These are phyloP conservation scores for Wickerhamomyces xylosicus DNA, from an alignment of 805 yeast genomes.

Conservation along the genomic window DNA sequence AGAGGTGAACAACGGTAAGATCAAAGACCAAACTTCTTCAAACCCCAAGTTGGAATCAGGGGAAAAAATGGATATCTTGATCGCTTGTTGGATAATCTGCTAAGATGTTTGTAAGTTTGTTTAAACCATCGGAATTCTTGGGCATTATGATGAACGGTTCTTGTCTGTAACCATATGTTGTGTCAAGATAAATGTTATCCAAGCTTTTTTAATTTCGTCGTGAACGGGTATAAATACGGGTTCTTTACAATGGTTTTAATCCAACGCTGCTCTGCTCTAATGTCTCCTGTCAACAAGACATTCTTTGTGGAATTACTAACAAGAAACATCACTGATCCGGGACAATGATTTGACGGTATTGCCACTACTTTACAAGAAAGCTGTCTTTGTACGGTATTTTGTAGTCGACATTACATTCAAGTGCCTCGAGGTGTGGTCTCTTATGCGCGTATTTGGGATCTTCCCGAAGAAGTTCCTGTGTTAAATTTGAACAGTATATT, in stretches of 20 bases:
- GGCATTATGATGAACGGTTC: constrained; percentile 38
- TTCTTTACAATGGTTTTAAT: constrained; percentile 26
- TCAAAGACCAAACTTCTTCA: constrained; percentile 40
- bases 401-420: constrained; percentile 12
- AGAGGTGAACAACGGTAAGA: constrained; percentile 18
- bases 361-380: constrained; percentile 27
- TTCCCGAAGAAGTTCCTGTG: constrained; percentile 17
- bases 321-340: constrained; percentile 48
- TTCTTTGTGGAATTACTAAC: constrained; percentile 25
- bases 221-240: constrained; percentile 33
- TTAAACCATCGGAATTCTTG: constrained; percentile 31
- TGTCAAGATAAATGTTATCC: constrained; percentile 42
- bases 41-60: constrained; percentile 35
- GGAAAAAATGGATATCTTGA: constrained; percentile 30
- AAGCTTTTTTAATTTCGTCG: constrained; percentile 22
- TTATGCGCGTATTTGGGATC: constrained; percentile 5
- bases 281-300: constrained; percentile 45
- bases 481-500: constrained; percentile 37
- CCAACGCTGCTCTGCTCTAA: constrained; percentile 48
- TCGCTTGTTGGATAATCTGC: constrained; percentile 27
- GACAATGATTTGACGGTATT: constrained; percentile 46
- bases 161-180: constrained; percentile 39
- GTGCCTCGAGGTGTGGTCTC: constrained; percentile 10
- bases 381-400: constrained; percentile 11
- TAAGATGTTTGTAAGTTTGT: constrained; percentile 23